Percentiles rank a stretch among this genome's conserved stretches.
Conservation (phyloP, 75 land plant species). For the Larix kaempferi region DNA sequence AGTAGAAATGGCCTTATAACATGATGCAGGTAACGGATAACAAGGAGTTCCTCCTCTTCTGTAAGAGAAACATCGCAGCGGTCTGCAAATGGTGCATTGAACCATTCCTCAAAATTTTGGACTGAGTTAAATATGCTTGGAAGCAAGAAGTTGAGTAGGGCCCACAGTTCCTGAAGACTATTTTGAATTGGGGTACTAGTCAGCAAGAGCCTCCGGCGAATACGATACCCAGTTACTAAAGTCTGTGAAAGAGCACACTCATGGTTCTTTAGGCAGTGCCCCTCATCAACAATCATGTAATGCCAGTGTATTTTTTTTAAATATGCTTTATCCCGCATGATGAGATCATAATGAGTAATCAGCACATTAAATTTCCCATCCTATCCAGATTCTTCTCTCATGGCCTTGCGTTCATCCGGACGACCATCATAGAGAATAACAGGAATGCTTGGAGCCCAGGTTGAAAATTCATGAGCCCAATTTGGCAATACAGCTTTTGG, state of each 20-base stretch:
- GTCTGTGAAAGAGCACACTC: constrained; percentile 88
- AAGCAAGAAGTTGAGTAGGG: constrained; percentile 86
- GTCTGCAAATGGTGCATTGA: constrained; percentile 99
- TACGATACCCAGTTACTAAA: constrained; percentile 60
- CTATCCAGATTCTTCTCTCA: constrained; percentile 67
- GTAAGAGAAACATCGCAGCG: constrained; percentile 75
- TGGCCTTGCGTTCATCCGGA: constrained; percentile 62
- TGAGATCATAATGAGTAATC: constrained; percentile 95
- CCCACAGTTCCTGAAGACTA: constrained; percentile 91
- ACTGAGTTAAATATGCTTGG: constrained; percentile 94
- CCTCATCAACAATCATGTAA: constrained; percentile 98
- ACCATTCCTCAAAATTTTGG: constrained; percentile 97
- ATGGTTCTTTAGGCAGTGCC: constrained; percentile 92
- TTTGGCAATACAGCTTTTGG: constrained; percentile 99
- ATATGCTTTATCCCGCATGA: constrained; percentile 87
- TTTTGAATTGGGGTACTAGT: constrained; percentile 99
- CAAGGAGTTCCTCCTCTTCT: constrained; percentile 84
- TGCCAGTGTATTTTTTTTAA: too few species aligned
- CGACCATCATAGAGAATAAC: constrained; percentile 89
- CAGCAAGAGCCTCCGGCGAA: constrained; percentile 42
- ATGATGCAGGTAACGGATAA: constrained; percentile 90
- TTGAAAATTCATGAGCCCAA: constrained; percentile 83
- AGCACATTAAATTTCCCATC: constrained; percentile 82
- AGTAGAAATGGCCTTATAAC: constrained; percentile 93
- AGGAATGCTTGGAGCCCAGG: constrained; percentile 89